phyloP scores from a whole-genome alignment of 1,139 yeast species.

The Taiozyma sp. region DNA sequence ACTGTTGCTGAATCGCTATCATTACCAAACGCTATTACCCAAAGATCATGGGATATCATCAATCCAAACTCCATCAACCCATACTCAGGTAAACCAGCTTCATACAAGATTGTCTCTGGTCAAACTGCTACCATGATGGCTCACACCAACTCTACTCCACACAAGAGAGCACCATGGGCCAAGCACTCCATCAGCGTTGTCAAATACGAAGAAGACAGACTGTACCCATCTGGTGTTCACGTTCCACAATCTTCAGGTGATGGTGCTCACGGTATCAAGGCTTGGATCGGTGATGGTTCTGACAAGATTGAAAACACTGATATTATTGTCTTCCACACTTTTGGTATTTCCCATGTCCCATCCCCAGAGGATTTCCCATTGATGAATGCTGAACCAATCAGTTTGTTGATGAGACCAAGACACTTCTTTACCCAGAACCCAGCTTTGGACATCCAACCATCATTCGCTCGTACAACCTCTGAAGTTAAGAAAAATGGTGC shows the following conservation, averaged over 20 bases:
- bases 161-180: constrained; percentile 84
- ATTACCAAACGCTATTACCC: constrained; percentile 53
- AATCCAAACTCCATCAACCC: constrained; percentile 65
- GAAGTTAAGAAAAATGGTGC: constrained; percentile 30
- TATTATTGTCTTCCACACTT: constrained; percentile 71
- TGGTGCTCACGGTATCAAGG: constrained; percentile 63
- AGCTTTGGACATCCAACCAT: constrained; percentile 68
- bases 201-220: constrained; percentile 55
- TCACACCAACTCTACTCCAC: constrained; percentile 67
- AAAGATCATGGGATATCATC: constrained; percentile 76
- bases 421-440: constrained; percentile 77
- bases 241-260: constrained; percentile 81
- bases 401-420: constrained; percentile 71
- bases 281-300: constrained; percentile 68
- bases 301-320: constrained; percentile 65
- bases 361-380: constrained; percentile 89
- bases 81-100: constrained; percentile 69
- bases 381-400: constrained; percentile 83
- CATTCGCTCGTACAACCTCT: constrained; percentile 56
- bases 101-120: constrained; percentile 75
- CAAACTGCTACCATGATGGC: constrained; percentile 73
- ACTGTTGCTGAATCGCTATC: constrained; percentile 67
- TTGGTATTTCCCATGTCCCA: constrained; percentile 83
- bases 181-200: constrained; percentile 61
- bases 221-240: constrained; percentile 78